Conservation (phyloP, 2,329 filamentous ascomycete species). For the Fusarium irregulare region DNA sequence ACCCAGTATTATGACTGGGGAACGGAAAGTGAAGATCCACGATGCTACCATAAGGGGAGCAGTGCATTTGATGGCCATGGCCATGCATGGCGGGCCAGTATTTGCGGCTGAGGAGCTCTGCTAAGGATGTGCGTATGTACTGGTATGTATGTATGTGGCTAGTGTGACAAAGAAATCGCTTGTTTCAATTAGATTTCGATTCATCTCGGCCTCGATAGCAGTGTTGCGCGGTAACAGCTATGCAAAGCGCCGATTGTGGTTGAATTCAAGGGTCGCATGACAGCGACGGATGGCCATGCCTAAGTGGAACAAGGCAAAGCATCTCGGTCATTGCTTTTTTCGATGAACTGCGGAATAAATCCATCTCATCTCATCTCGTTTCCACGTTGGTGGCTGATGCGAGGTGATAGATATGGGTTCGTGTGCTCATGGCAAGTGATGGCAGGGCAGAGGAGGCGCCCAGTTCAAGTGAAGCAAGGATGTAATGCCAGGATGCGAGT, state of each 20-base stretch:
- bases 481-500: conserved; percentile 9
- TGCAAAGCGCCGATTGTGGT: conserved; percentile 1
- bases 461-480: conserved; percentile 3
- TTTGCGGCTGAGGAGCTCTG: conserved; percentile 31
- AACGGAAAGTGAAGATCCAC: conserved; percentile 24
- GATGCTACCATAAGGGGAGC: conserved; percentile 21
- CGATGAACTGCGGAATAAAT: not conserved
- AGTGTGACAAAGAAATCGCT: conserved; percentile 39
- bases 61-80: conserved; percentile 34
- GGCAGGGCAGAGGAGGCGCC: not conserved
- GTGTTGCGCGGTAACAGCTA: conserved; percentile 16
- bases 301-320: conserved; percentile 2
- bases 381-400: conserved; percentile 22
- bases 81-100: conserved; percentile 3
- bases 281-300: conserved; percentile 2
- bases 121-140: not conserved
- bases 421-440: conserved; percentile 1
- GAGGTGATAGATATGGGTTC: conserved; percentile 9
- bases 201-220: conserved; percentile 7
- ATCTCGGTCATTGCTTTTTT: not conserved
- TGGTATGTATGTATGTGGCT: conserved; percentile 27
- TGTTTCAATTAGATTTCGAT: conserved; percentile 23
- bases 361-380: conserved; percentile 7
- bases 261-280: conserved; percentile 11
- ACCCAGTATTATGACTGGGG: conserved; percentile 6